phyloP scores from a whole-genome alignment of 495 filamentous ascomycete species.

The Ramalina peruviana region DNA sequence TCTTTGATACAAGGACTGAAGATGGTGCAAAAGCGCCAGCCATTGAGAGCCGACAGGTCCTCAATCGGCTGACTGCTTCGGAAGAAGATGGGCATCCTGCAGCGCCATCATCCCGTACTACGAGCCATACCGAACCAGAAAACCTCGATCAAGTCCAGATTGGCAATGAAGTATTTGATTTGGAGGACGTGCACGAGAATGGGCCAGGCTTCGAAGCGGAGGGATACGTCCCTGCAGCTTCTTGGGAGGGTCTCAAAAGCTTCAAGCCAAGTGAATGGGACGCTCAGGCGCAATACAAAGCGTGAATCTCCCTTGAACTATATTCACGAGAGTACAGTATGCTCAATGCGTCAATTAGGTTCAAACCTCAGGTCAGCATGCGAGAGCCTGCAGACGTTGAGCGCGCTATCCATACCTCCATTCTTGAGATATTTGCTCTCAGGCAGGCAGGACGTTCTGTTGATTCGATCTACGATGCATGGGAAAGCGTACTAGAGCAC shows the following conservation, averaged over 20 bases:
- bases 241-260: constrained; percentile 41
- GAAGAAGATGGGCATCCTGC: too few relatives aligned
- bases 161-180: too few relatives aligned
- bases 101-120: too few relatives aligned
- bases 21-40: too few relatives aligned
- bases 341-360: constrained; percentile 10
- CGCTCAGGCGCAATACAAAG: constrained; percentile 7
- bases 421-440: constrained; percentile 45
- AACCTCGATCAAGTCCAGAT: too few relatives aligned
- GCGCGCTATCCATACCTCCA: constrained; percentile 39
- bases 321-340: not conserved
- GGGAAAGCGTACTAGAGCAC: constrained; percentile 4
- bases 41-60: not conserved
- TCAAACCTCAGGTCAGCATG: constrained; percentile 14
- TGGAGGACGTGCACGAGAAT: too few relatives aligned
- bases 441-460: constrained; percentile 22
- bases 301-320: constrained; percentile 2
- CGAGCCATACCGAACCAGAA: too few relatives aligned
- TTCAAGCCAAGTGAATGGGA: constrained; percentile 12
- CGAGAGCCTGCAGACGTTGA: constrained; percentile 16
- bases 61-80: too few relatives aligned
- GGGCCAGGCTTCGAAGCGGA: not conserved
- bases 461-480: not conserved
- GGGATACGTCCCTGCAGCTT: constrained; percentile 43
- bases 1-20: too few relatives aligned